Evolutionary conservation across 1,284 basidiomycete genomes (phyloP), one percentile per base, ranked within the genome.

Genomic region (Malassezia furfur): DNA sequence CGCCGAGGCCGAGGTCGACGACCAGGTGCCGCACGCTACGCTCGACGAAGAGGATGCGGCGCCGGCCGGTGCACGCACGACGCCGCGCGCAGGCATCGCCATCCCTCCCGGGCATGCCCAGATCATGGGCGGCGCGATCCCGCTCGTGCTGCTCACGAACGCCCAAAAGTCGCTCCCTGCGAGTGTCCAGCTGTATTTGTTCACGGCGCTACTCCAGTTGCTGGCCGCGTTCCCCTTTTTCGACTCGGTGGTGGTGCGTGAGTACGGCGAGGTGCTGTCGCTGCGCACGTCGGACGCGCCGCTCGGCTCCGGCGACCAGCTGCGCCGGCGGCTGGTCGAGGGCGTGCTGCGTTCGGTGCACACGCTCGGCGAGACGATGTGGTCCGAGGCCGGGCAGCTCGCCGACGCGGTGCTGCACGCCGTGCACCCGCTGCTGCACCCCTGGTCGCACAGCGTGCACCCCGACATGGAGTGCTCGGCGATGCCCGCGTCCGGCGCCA

Each of bases 51-150:
- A 59, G 51, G 40, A 57, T 51, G 30, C 11, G 22, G 1, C 62
- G 57, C 38, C 48, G 48, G 3, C 50, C 50, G n/a, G 49, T 57
- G 25, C 49, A 45, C 44, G 50, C 52, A 50, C 50, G 54, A 36
- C 40, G 30, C 10, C 43, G 7, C n/a, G 37, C 17, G 31, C 28
- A 5, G 48, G 51, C 25, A 35, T 22, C 3, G 43, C 48, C 22
- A 55, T 66, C n/a, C 62, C 65, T 12, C 48, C 56, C 5, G 61
- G 62, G n/a, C 67, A 70, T 49, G 55, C 62, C 15, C 48, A 62
- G 21, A 65, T 70, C 25, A 54, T 67, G 44, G 50, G 58, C 30
- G 68, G 68, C 31, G 58, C 61, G 38, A 66, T 70, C 21, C 68
- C 66, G 5, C 50, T 66, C 17, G 62, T 61, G 19, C 52, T 70